Percentiles rank a stretch among this genome's conserved stretches.
phyloP scores from a whole-genome alignment of 768 basidiomycete species.

The Pholiota molesta region DNA sequence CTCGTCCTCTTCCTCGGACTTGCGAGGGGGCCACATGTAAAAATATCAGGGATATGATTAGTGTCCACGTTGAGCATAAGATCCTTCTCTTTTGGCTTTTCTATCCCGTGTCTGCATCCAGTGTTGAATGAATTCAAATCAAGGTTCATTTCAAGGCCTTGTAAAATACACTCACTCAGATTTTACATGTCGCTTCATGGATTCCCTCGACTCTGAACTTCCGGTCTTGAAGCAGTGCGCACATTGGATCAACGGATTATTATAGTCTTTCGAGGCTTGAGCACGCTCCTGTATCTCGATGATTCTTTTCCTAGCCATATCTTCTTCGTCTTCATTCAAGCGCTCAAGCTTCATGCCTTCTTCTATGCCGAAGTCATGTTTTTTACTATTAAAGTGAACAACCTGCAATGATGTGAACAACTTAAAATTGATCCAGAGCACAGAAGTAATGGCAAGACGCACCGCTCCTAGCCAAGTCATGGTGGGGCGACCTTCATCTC shows the following conservation, averaged over 20 bases:
- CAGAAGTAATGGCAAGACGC: neutral
- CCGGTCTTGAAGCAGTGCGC: neutral
- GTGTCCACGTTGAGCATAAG: neutral
- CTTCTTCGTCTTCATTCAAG: neutral
- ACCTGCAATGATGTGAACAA: neutral
- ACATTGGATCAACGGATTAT: neutral
- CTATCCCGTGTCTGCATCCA: neutral
- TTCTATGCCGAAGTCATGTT: neutral
- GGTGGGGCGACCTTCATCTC: slow-evolving; percentile 3
- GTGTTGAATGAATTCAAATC: neutral
- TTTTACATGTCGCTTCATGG: too few relatives aligned
- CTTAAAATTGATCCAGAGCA: neutral
- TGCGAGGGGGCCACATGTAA: slow-evolving; percentile 5
- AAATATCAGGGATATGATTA: neutral
- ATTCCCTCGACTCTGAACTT: too few relatives aligned
- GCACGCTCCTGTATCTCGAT: neutral
- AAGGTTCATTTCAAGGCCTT: neutral
- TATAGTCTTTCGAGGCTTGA: neutral
- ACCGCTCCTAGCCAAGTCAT: slow-evolving; percentile 10
- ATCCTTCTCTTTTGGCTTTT: neutral
- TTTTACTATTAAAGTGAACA: neutral
- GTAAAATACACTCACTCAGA: neutral
- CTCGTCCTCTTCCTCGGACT: neutral
- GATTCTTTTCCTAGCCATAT: neutral
- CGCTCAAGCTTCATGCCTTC: neutral